phyloP scores from a whole-genome alignment of 805 yeast genomes.

The Diddensiella santjacobensis region DNA sequence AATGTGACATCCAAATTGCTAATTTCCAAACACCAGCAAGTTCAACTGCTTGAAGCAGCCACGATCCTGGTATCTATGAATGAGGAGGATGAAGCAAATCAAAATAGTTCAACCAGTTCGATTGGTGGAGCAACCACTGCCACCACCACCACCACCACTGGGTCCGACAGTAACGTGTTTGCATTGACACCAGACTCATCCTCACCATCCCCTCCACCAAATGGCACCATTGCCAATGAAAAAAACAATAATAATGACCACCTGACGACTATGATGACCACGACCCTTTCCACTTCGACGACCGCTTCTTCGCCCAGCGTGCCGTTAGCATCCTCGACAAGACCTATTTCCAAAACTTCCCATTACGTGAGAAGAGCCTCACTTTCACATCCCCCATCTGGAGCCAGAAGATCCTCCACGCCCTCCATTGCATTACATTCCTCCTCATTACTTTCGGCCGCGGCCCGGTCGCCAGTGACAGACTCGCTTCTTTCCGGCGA shows the following conservation, averaged over 20 bases:
- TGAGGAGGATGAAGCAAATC: conserved; percentile 34
- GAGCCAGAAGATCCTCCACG: conserved; percentile 18
- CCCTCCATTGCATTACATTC: conserved; percentile 7
- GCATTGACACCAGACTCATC: conserved; percentile 11
- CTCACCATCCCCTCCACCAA: conserved; percentile 13
- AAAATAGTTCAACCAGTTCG: not conserved
- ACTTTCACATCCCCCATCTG: conserved; percentile 17
- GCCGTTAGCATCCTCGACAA: conserved; percentile 16
- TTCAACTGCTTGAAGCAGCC: conserved; percentile 75
- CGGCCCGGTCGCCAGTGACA: conserved; percentile 18
- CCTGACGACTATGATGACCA: conserved; percentile 7
- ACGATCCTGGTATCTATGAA: conserved; percentile 68
- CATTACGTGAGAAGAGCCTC: conserved; percentile 12
- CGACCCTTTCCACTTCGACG: conserved; percentile 7
- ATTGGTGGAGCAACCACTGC: conserved; percentile 4
- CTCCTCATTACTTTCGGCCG: conserved; percentile 8
- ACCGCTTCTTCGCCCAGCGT: conserved; percentile 12
- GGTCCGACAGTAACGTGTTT: conserved; percentile 4
- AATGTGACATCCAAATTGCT: conserved; percentile 74
- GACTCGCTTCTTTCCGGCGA: conserved; percentile 16
- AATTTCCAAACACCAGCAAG: conserved; percentile 86
- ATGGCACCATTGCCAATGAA: not conserved
- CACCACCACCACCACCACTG: conserved; percentile 1
- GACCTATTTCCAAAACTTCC: conserved; percentile 16
- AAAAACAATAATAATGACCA: not conserved